phyloP scores from a whole-genome alignment of 2,329 filamentous ascomycete species.

The Colletotrichum sp. region DNA sequence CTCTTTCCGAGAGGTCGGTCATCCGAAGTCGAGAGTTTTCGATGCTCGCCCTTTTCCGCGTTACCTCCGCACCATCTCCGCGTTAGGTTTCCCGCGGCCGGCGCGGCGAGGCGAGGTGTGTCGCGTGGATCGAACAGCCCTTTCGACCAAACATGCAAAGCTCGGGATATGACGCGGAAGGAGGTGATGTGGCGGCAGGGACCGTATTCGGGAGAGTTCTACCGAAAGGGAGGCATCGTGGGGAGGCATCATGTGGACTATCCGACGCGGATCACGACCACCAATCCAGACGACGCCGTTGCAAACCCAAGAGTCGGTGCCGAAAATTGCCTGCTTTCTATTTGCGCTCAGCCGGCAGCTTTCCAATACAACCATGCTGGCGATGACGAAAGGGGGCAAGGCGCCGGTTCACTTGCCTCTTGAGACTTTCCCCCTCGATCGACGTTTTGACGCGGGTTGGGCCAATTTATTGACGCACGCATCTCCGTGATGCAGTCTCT shows the following conservation, averaged over 20 bases:
- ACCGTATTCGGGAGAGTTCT: background rate
- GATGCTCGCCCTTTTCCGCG: background rate
- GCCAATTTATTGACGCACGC: background rate
- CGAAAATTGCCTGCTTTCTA: background rate
- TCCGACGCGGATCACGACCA: background rate
- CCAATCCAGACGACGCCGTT: background rate
- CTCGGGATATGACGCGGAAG: background rate
- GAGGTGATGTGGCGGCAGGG: background rate
- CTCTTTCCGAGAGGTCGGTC: background rate
- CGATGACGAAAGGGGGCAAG: background rate
- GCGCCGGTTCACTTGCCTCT: background rate
- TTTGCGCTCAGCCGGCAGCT: background rate
- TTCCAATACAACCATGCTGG: background rate
- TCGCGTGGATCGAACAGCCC: background rate
- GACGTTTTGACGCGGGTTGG: accelerated
- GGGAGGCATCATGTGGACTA: background rate
- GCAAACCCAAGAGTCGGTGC: background rate
- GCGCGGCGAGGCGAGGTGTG: background rate
- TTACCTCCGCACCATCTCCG: background rate
- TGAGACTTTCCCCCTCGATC: background rate
- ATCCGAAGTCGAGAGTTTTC: background rate
- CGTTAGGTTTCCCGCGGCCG: background rate
- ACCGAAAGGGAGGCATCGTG: background rate
- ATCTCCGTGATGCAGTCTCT: background rate
- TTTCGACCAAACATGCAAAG: background rate